phyloP scores from a whole-genome alignment of 2,329 filamentous ascomycete species.

The Remersonia thermophila region DNA sequence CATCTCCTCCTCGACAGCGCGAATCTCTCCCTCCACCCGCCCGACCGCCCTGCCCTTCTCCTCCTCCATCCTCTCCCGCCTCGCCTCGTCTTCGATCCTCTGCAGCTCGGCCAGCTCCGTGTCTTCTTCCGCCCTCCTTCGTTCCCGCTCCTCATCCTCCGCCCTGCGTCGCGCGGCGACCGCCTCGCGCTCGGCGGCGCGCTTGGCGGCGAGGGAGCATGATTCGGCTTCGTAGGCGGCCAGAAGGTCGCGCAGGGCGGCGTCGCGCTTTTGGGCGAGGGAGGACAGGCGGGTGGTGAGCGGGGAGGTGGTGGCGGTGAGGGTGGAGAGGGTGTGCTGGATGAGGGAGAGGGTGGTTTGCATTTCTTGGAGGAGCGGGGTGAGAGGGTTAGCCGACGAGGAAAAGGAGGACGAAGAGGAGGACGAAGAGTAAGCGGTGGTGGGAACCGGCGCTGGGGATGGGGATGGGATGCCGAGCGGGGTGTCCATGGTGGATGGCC shows the following conservation, averaged over 20 bases:
- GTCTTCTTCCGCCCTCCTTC: conserved; percentile 26
- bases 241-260: conserved; percentile 22
- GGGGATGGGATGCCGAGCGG: no score
- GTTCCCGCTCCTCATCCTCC: conserved; percentile 30
- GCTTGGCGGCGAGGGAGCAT: conserved; percentile 9
- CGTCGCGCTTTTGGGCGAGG: conserved; percentile 19
- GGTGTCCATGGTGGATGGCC: no score
- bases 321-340: conserved; percentile 22
- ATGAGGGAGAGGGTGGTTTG: conserved; percentile 30
- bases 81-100: conserved; percentile 22
- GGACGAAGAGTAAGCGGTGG: no score
- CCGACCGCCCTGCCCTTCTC: conserved; percentile 25
- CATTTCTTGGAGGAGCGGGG: conserved; percentile 18
- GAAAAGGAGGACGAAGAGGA: background rate
- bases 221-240: conserved; percentile 22
- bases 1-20: conserved; percentile 32
- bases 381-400: background rate
- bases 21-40: conserved; percentile 32
- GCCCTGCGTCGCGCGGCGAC: conserved; percentile 25
- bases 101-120: conserved; percentile 21
- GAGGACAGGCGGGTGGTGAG: no score
- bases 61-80: conserved; percentile 23
- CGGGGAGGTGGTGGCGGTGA: no score
- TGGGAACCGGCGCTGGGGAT: no score
- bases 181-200: conserved; percentile 21